Percentiles rank a stretch among this genome's conserved stretches.
Conservation (phyloP, 2,329 filamentous ascomycete species). For the Arthrobotrys pseudoclavata region DNA sequence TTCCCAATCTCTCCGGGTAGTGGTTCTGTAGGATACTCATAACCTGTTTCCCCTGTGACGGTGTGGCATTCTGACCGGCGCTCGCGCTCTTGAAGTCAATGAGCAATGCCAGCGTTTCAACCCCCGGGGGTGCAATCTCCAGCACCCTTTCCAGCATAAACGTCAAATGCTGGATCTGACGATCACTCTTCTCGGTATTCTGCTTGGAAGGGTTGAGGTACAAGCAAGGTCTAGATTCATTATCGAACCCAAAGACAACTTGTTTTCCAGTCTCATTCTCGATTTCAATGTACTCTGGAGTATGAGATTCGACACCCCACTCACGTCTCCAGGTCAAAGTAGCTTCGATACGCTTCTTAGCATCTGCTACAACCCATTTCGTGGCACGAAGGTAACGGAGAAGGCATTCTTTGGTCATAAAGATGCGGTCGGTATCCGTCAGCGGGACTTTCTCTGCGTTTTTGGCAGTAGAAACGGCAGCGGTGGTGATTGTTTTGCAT, state of each 20-base stretch:
- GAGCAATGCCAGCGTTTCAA: conserved; percentile 87
- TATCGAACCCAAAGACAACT: conserved; percentile 88
- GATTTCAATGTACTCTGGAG: conserved; percentile 86
- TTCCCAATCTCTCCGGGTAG: conserved; percentile 91
- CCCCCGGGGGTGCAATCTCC: conserved; percentile 86
- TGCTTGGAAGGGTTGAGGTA: conserved; percentile 91
- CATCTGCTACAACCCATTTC: conserved; percentile 84
- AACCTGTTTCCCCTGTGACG: conserved; percentile 84
- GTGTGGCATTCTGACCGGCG: conserved; percentile 79
- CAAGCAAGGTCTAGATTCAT: conserved; percentile 84
- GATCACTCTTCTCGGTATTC: conserved; percentile 87
- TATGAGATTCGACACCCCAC: conserved; percentile 81
- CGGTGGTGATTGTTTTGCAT: conserved; percentile 78
- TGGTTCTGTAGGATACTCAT: conserved; percentile 92
- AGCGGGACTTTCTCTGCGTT: conserved; percentile 74
- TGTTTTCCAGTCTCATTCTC: conserved; percentile 99
- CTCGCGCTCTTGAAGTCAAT: conserved; percentile 91
- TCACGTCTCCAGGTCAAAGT: conserved; percentile 91
- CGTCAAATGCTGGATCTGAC: conserved; percentile 92
- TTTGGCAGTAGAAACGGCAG: conserved; percentile 75
- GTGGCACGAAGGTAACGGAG: conserved; percentile 92
- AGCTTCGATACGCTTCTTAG: conserved; percentile 81
- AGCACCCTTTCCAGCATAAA: conserved; percentile 94
- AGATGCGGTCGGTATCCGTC: conserved; percentile 84
- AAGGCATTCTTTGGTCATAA: conserved; percentile 91